phyloP scores from a whole-genome alignment of 2,329 filamentous ascomycete genomes.

The Fusarium haematococcum region DNA sequence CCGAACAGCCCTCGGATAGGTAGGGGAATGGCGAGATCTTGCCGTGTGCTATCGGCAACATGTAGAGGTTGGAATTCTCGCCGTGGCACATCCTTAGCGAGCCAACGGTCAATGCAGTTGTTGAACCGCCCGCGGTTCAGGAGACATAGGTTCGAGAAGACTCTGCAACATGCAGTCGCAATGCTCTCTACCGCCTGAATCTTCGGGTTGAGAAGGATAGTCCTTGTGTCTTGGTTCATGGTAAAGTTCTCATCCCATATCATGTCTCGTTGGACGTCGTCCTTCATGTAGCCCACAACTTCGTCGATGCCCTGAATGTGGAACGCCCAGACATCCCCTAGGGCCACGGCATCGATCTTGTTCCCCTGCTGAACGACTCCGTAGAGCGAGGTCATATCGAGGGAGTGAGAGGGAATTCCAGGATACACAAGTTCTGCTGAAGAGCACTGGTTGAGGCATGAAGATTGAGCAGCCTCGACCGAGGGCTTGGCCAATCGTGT shows the following conservation, averaged over 20 bases:
- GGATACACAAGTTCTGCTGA: slow-evolving; percentile 9
- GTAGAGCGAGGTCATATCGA: slow-evolving; percentile 29
- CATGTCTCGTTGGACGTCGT: slow-evolving; percentile 22
- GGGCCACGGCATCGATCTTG: slow-evolving; percentile 23
- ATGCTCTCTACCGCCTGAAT: slow-evolving; percentile 27
- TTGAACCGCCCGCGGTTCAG: slow-evolving; percentile 43
- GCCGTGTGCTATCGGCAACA: slow-evolving; percentile 30
- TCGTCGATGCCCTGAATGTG: slow-evolving; percentile 33
- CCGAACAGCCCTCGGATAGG: slow-evolving; percentile 51
- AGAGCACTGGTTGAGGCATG: slow-evolving; percentile 12
- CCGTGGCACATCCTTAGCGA: slow-evolving; percentile 25
- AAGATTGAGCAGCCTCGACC: slow-evolving; percentile 10
- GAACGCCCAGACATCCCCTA: slow-evolving; percentile 28
- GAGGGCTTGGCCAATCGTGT: slow-evolving; percentile 27
- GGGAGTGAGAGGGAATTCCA: neutral
- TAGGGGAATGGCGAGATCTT: slow-evolving; percentile 47
- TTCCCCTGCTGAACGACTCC: slow-evolving; percentile 34
- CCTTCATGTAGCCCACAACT: slow-evolving; percentile 34
- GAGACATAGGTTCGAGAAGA: slow-evolving; percentile 42
- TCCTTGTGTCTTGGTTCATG: slow-evolving; percentile 10
- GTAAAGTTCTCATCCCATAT: slow-evolving; percentile 29
- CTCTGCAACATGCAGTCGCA: slow-evolving; percentile 18
- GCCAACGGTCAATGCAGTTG: slow-evolving; percentile 44
- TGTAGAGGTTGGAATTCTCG: slow-evolving; percentile 48
- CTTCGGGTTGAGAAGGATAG: slow-evolving; percentile 39